Base-by-base conservation (phyloP, 2,329 filamentous ascomycete species). In the Scytalidium lignicola region DNA sequence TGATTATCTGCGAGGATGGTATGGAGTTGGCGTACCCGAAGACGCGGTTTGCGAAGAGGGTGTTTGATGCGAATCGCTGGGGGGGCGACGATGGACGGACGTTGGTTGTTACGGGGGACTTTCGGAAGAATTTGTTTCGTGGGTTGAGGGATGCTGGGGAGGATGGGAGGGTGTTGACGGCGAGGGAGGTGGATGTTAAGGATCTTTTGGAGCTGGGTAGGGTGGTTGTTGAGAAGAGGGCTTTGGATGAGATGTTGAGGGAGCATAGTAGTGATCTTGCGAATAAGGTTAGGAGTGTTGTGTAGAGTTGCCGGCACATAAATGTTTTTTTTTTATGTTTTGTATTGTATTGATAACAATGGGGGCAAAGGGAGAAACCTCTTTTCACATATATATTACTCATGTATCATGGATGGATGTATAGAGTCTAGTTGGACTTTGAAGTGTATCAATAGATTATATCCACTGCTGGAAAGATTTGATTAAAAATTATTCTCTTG, bases 181-280 rank as follows among this genome's bases (percentile, higher is more conserved):
- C 85, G 51, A 73, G 78, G n/a, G 86, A 95, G 54, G 89, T 99
- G 29, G 93, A 97, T 69, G 90, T 99, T 54, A 99, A 97, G 79
- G 88, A 97, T 67, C 70, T 99, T 55, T 71, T 99, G 57, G 88
- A 93, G 73, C 83, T 85, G 47, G 87, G 88, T 47, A 83, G 90
- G 62, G 74, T 99, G 52, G 83, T 99, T 52, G 82, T 99, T 61
- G 93, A 99, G 78, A 82, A 86, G 66, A 71, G 74, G 40, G 92
- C 92, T 29, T 74, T 99, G 62, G 78, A 84, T 67, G 77, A 80
- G 65, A 82, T 97, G 65, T 77, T 96, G 61, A 70, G 75, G 64
- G 70, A 76, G 57, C 90, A 95, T 62, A 78, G 85, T 72, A 85
- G 79, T 62, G 86, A 90, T 65, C 62, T 87, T 51, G 47, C 57